Evolutionary conservation across 2,329 filamentous ascomycete genomes (phyloP).

Genomic region (Xylaria sp.): DNA sequence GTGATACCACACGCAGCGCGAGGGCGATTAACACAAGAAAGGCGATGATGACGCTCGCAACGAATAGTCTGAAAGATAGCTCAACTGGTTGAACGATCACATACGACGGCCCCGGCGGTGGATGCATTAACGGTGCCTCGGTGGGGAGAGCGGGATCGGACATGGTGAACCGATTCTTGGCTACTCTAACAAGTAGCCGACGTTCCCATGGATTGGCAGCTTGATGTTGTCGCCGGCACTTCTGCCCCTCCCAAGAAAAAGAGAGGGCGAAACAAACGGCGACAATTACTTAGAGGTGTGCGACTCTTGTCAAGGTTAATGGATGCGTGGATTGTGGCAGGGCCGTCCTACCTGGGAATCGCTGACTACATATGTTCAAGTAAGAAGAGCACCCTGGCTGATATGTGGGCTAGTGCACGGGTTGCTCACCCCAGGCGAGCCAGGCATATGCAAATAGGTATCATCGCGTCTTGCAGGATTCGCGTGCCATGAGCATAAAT

Average conservation of each 20-base stretch:
- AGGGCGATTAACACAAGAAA: constrained; percentile 33
- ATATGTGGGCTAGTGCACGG: constrained; percentile 16
- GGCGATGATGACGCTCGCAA: constrained; percentile 31
- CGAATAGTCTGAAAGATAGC: constrained; percentile 35
- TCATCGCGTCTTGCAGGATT: constrained; percentile 15
- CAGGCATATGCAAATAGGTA: constrained; percentile 21
- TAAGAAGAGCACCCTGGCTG: constrained; percentile 2
- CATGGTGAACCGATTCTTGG: constrained; percentile 29
- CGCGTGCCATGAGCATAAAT: not conserved
- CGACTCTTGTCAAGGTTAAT: not conserved
- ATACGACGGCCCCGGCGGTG: constrained; percentile 37
- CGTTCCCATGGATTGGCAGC: constrained; percentile 29
- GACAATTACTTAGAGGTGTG: not conserved
- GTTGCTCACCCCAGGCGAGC: constrained; percentile 10
- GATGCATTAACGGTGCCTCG: constrained; percentile 26
- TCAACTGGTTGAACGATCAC: constrained; percentile 31
- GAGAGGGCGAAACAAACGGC: constrained; percentile 9
- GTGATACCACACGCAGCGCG: constrained; percentile 35
- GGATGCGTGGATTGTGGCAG: constrained; percentile 16
- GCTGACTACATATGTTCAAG: constrained; percentile 32
- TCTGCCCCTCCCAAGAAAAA: constrained; percentile 3
- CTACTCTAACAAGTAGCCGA: constrained; percentile 24
- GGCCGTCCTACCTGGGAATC: constrained; percentile 12
- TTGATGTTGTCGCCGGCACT: constrained; percentile 13
- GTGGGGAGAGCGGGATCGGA: constrained; percentile 27